Percentiles rank a stretch among this genome's conserved stretches.
These are phyloP conservation scores for Neohortaea acidophila DNA, from an alignment of 495 filamentous ascomycete species.

Conservation along the genomic window DNA sequence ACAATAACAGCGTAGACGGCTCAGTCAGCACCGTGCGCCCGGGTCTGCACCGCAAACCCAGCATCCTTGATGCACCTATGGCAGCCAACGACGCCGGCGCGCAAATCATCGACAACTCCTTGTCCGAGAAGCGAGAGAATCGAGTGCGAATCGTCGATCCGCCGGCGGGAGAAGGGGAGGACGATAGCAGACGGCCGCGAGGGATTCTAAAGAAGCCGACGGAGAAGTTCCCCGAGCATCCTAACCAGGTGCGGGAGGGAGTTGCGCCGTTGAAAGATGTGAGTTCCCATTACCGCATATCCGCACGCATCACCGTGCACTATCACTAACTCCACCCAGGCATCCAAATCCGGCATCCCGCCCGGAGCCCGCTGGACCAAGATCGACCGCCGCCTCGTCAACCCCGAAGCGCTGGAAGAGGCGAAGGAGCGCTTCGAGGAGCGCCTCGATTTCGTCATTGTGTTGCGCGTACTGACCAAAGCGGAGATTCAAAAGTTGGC, in stretches of 20 bases:
- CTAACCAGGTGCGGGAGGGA: slow-evolving; percentile 65
- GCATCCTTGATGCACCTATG: slow-evolving; percentile 17
- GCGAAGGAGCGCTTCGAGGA: slow-evolving; percentile 72
- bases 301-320: too few relatives aligned
- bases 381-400: slow-evolving; percentile 68
- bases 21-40: neutral
- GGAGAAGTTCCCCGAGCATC: slow-evolving; percentile 64
- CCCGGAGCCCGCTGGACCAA: slow-evolving; percentile 76
- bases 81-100: slow-evolving; percentile 4
- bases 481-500: slow-evolving; percentile 73
- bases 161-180: slow-evolving; percentile 23
- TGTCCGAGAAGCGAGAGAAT: slow-evolving; percentile 14
- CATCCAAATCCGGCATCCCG: slow-evolving; percentile 45
- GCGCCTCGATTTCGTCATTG: slow-evolving; percentile 69
- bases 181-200: slow-evolving; percentile 40
- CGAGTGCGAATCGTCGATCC: slow-evolving; percentile 28
- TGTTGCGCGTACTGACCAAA: slow-evolving; percentile 59
- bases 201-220: slow-evolving; percentile 59
- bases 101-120: slow-evolving; percentile 18
- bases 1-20: slow-evolving; percentile 3
- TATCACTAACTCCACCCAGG: slow-evolving; percentile 48
- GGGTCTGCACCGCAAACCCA: slow-evolving; percentile 9
- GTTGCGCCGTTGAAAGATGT: slow-evolving; percentile 69
- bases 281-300: too few relatives aligned
- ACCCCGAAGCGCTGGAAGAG: slow-evolving; percentile 59